A percentile compares a stretch with the other conserved stretches of the same genome.
These are phyloP conservation scores for Spinacia oleracea DNA, from an alignment of 179 eudicot species.

Conservation along the genomic window DNA sequence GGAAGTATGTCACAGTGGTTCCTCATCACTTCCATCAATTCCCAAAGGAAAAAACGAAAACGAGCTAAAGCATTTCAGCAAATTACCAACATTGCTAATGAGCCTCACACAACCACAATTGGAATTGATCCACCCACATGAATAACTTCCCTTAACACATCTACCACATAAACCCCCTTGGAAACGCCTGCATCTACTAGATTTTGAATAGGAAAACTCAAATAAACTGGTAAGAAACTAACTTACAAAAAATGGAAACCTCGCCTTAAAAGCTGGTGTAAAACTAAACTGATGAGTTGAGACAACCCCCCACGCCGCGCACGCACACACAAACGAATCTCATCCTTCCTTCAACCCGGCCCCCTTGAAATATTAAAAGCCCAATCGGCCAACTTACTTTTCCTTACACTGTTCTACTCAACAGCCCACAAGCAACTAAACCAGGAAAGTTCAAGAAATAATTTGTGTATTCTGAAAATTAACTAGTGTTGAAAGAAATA, in stretches of 20 bases:
- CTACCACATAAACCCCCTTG: background rate
- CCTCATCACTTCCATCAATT: background rate
- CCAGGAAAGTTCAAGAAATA: background rate
- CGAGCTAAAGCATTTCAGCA: constrained; percentile 3
- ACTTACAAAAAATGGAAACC: background rate
- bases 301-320: background rate
- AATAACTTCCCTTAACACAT: background rate
- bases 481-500: background rate
- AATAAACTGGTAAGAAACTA: background rate
- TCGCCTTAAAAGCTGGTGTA: background rate
- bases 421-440: background rate
- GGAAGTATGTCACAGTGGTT: too few species aligned
- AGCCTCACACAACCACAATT: background rate
- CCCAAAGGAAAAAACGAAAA: background rate
- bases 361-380: background rate
- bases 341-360: background rate
- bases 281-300: background rate
- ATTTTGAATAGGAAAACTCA: background rate
- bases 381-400: too few species aligned
- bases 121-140: background rate
- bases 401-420: background rate
- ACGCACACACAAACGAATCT: background rate
- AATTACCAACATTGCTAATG: background rate
- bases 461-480: background rate
- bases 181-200: background rate